Evolutionary conservation across 148 eudicot genomes (phyloP), one percentile per base, ranked within the genome.

Genomic region (Persicaria tinctoria): DNA sequence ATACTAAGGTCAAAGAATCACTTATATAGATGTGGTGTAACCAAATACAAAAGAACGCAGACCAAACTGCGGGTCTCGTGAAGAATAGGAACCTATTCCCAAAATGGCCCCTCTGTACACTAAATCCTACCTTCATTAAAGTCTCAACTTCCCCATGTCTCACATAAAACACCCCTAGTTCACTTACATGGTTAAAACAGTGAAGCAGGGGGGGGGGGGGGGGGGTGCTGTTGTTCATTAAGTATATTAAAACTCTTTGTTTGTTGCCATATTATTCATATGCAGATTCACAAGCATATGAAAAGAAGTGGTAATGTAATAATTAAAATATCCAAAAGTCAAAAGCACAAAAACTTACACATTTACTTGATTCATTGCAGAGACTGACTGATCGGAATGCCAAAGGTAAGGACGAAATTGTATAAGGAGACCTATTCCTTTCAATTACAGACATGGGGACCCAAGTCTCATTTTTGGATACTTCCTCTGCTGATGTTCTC

Each of bases 351-450:
- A 64, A 75, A 73, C 89, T 79, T 69, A 84, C 86, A 72, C 8
- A 79, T 87, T 84, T 80, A 90, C 90, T 79, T 88, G 93, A 82
- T 94, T 93, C 88, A 92, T 89, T 16, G 90, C 97, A 32, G 97
- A 88, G 50, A 80, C 76, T 81, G 60, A 90, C 79, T 57, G 96
- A 87, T 73, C 91, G 93, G 78, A 94, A 92, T 73, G 89, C 90
- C 71, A 92, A 82, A 69, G 97, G 98, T 85, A 91, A 79, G 60
- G 81, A 84, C 50, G 98, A 91, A 70, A 94, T 94, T 74, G 89
- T 85, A 88, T 91, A 94, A 23, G 92, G 96, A 46, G 98, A 94
- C 84, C 81, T 90, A 79, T 94, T 91, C 83, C 98, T 87, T 81
- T 91, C 97, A 79, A 94, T 88, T 70, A 91, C 78, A 76, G 98